Conservation (phyloP, 1,284 basidiomycete genomes). For the Anthracocystis setariae region DNA sequence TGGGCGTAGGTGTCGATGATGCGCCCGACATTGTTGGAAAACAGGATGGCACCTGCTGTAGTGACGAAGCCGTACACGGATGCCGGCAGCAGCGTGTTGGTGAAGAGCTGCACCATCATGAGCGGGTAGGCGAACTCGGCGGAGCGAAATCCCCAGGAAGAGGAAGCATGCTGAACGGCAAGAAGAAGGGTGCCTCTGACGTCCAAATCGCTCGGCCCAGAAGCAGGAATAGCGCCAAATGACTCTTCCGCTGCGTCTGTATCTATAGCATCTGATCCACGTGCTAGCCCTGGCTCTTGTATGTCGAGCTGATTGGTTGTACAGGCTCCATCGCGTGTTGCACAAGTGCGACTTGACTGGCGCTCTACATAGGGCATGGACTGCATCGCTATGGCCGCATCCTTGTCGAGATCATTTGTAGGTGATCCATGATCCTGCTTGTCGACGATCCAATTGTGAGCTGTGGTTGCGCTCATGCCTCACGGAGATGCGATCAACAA, state of each 20-base stretch:
- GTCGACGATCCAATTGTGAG: conserved; percentile 3
- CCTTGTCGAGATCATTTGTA: neutral
- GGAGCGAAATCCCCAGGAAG: conserved; percentile 70
- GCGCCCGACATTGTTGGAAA: conserved; percentile 70
- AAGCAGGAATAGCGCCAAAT: conserved; percentile 19
- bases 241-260: conserved; percentile 4
- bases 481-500: neutral
- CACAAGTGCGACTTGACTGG: conserved; percentile 11
- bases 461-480: conserved; percentile 7
- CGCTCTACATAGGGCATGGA: conserved; percentile 6
- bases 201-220: conserved; percentile 32
- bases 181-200: conserved; percentile 40
- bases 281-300: conserved; percentile 2
- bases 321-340: neutral
- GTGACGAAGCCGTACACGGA: conserved; percentile 72
- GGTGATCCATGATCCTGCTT: neutral
- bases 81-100: conserved; percentile 72
- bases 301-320: neutral
- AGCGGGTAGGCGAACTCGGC: conserved; percentile 72
- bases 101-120: conserved; percentile 71
- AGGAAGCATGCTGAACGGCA: conserved; percentile 59
- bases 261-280: neutral
- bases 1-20: conserved; percentile 70
- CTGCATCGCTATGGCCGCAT: conserved; percentile 9
- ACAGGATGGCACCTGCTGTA: conserved; percentile 68